Base-by-base conservation (phyloP, 164 flowering plant species). In the Akebia trifoliata region DNA sequence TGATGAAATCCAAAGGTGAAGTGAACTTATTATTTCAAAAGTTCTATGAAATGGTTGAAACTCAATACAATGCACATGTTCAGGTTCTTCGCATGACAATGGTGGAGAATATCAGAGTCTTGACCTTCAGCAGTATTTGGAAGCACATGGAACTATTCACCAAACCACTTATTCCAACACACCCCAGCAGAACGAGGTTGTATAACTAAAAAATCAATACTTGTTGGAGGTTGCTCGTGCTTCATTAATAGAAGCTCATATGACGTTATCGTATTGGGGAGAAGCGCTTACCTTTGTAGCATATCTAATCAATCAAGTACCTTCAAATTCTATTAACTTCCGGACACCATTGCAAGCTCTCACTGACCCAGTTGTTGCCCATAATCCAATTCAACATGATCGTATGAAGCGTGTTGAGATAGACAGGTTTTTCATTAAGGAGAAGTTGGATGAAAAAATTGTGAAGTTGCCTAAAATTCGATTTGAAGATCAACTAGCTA, bases 21-120 rank as follows among this genome's bases (percentile, higher is more conserved):
- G 40, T 61, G 52, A 69, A 37, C 28, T 38, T 46, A 22, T 29
- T 70, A 22, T 65, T 70, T 47, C 36, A 50, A 47, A 61, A 49
- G 7, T 61, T 61, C 43, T 26, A 56, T 32, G 42, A 49, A 46
- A 46, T 24, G 30, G 14, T 46, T 46, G 4, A 4, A 7, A 46
- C 28, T 46, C 14, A 46, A 1, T 70, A 57, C 8, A 57, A 61
- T 37, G 26, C 63, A 44, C 48, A 58, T 14, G 26, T 61, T 10
- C 42, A 59, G 9, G 51, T 63, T 7, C 45, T 69, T 4, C 34
- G 24, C 5, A 50, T 64, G 56, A 50, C 14, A 60, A 50, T 29
- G 57, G 50, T 0, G 46, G 39, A 12, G 56, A 50, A 50, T 50
- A 60, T 38, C 11, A 3, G 51, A 44, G 30, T 30, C n/a, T n/a